These are phyloP conservation scores for Hypholoma fasciculare DNA, from an alignment of 768 basidiomycete genomes.

Conservation along the genomic window DNA sequence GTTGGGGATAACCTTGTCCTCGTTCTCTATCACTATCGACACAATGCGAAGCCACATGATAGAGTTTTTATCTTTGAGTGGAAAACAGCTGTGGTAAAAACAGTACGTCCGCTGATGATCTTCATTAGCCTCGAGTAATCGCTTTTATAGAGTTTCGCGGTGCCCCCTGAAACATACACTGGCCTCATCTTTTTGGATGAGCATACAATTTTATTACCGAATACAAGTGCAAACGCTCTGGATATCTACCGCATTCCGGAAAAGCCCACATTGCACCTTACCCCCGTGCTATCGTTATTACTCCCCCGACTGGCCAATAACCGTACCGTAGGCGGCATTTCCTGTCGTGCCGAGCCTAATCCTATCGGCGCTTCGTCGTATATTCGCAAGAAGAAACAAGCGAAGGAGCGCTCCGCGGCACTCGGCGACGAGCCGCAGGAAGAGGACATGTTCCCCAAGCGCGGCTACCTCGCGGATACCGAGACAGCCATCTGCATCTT, in stretches of 20 bases:
- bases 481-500: slow-evolving; percentile 22
- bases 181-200: slow-evolving; percentile 5
- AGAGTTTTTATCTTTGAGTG: slow-evolving; percentile 45
- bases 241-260: slow-evolving; percentile 11
- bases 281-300: neutral
- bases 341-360: slow-evolving; percentile 6
- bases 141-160: neutral
- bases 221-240: neutral
- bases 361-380: slow-evolving; percentile 1
- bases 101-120: slow-evolving; percentile 25
- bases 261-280: neutral
- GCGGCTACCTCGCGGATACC: slow-evolving; percentile 18
- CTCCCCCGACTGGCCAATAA: slow-evolving; percentile 2
- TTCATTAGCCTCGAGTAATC: neutral
- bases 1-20: slow-evolving; percentile 45
- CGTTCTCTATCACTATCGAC: slow-evolving; percentile 26
- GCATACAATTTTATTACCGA: slow-evolving; percentile 5
- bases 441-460: slow-evolving; percentile 14
- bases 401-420: neutral
- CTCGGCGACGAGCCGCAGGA: slow-evolving; percentile 1
- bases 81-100: slow-evolving; percentile 35
- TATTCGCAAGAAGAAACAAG: neutral
- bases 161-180: slow-evolving; percentile 3
- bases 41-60: slow-evolving; percentile 17
- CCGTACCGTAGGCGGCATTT: neutral